Conservation (phyloP, 1,284 basidiomycete species). For the Cryptococcus hybrid region DNA sequence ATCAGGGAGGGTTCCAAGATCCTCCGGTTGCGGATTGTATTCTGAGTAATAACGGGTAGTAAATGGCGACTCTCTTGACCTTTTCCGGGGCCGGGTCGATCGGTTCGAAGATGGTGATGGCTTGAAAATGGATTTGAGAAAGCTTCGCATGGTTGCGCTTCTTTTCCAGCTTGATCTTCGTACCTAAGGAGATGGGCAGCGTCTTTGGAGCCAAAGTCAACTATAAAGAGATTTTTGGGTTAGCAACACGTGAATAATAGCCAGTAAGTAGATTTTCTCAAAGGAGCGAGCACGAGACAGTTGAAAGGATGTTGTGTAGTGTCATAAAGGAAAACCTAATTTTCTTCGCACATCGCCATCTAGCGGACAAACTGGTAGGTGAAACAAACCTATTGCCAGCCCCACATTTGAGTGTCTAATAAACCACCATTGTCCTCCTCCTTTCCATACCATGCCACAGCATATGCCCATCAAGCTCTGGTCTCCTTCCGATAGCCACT, state of each 20-base stretch:
- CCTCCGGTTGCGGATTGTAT: not conserved
- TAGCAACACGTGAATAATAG: not conserved
- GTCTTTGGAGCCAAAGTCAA: too few species aligned
- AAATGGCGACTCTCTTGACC: not conserved
- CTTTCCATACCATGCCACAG: conserved; percentile 29
- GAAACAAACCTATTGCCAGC: conserved; percentile 9
- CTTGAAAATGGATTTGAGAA: conserved; percentile 11
- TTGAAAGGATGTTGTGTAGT: not conserved
- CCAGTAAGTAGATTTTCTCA: not conserved
- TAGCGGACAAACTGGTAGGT: not conserved
- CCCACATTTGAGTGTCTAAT: conserved; percentile 28
- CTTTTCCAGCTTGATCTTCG: not conserved
- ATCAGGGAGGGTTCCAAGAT: not conserved
- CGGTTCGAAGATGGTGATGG: not conserved
- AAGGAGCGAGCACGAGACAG: not conserved
- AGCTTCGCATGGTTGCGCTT: conserved; percentile 3
- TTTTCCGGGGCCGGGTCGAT: too few species aligned
- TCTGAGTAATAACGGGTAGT: too few species aligned
- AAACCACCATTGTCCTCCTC: conserved; percentile 15
- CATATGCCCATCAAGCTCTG: conserved; percentile 24
- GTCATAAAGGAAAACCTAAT: not conserved
- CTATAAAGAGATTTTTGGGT: not conserved
- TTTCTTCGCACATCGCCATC: not conserved
- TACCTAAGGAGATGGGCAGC: too few species aligned
- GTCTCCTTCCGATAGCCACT: conserved; percentile 6